Evolutionary conservation across 140 eudicot species (phyloP).

Genomic region (Eryngium alpinum): DNA sequence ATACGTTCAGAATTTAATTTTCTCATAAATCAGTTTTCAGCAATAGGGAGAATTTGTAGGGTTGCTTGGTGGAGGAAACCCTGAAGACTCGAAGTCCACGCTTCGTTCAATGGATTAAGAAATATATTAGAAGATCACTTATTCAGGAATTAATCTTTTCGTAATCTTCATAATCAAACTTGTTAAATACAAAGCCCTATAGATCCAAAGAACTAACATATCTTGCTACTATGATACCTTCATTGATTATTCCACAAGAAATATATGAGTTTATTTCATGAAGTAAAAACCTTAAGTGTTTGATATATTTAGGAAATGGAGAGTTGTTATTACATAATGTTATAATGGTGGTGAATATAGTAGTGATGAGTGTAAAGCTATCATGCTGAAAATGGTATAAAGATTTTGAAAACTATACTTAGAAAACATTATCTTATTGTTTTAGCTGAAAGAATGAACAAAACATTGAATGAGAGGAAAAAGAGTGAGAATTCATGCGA

Average conservation of each 20-base stretch:
- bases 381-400: not conserved
- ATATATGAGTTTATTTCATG: not conserved
- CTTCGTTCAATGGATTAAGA: no score
- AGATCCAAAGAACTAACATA: no score
- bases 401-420: not conserved
- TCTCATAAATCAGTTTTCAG: no score
- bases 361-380: not conserved
- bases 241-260: not conserved
- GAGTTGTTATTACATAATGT: not conserved
- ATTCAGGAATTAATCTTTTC: no score
- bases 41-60: no score
- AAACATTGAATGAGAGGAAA: not conserved
- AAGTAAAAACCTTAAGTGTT: not conserved
- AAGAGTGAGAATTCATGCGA: not conserved
- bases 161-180: no score
- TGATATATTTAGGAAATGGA: not conserved
- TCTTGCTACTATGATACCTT: not conserved
- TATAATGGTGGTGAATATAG: not conserved
- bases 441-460: not conserved
- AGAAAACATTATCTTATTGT: not conserved
- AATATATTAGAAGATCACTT: no score
- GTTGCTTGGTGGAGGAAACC: no score
- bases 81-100: no score
- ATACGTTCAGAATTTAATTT: no score
- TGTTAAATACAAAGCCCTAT: no score